A percentile compares a stretch with the other conserved stretches of the same genome.
phyloP scores from a whole-genome alignment of 768 basidiomycete species.

The Lenzites betulinus region DNA sequence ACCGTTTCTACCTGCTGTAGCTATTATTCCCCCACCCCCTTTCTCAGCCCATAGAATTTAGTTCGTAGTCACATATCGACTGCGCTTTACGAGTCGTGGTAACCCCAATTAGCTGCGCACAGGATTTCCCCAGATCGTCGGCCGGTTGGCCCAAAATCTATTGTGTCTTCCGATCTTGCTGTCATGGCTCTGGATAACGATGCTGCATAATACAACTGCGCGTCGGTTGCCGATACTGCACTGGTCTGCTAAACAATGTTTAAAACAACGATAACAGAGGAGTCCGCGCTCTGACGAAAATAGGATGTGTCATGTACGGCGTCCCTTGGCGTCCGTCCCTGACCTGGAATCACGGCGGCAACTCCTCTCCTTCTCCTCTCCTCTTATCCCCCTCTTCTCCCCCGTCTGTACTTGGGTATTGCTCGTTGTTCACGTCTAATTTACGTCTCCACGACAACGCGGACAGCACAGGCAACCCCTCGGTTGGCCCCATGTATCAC shows the following conservation, averaged over 20 bases:
- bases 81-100: too few relatives aligned
- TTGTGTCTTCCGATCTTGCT: background rate
- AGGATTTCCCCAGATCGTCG: background rate
- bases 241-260: too few relatives aligned
- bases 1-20: too few relatives aligned
- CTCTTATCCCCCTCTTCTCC: conserved; percentile 4
- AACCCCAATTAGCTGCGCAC: background rate
- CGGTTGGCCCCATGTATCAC: conserved; percentile 10
- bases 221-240: background rate
- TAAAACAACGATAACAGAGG: too few relatives aligned
- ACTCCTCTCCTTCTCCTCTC: background rate
- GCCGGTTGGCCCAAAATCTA: background rate
- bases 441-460: background rate
- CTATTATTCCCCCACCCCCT: too few relatives aligned
- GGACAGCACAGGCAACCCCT: background rate
- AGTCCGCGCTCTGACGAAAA: too few relatives aligned
- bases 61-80: too few relatives aligned
- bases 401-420: background rate
- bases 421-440: background rate
- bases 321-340: too few relatives aligned
- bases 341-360: background rate
- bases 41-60: too few relatives aligned
- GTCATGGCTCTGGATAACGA: background rate
- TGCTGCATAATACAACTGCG: background rate
- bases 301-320: conserved; percentile 14